Evolutionary conservation across 805 yeast species (phyloP).

Genomic region (Candida methanosorbosa): DNA sequence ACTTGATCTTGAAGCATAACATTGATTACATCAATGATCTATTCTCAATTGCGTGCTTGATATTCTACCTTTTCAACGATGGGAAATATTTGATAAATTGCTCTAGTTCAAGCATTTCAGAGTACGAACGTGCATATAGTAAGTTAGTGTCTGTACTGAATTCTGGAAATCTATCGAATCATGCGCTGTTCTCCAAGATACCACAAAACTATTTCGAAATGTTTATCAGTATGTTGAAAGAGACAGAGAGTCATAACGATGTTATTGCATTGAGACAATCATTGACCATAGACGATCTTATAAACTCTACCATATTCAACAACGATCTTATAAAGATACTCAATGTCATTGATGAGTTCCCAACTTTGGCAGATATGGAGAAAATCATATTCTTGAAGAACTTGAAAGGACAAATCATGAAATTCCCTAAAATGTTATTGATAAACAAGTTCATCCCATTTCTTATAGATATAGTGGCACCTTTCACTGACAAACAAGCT

Average conservation of each 20-base stretch:
- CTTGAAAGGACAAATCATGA: conserved; percentile 40
- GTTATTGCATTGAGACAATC: conserved; percentile 16
- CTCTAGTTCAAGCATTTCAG: conserved; percentile 29
- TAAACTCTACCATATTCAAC: conserved; percentile 69
- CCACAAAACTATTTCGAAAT: conserved; percentile 47
- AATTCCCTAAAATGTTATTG: conserved; percentile 50
- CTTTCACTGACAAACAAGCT: conserved; percentile 23
- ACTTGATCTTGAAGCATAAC: conserved; percentile 56
- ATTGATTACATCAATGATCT: conserved; percentile 67
- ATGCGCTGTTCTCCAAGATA: conserved; percentile 44
- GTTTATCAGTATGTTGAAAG: conserved; percentile 43
- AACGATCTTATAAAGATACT: conserved; percentile 76
- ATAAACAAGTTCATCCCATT: conserved; percentile 71
- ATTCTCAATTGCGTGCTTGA: conserved; percentile 75
- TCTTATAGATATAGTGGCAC: conserved; percentile 42
- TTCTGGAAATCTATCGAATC: conserved; percentile 34
- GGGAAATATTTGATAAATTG: conserved; percentile 35
- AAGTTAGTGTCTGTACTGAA: conserved; percentile 21
- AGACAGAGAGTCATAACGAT: conserved; percentile 28
- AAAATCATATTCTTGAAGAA: conserved; percentile 62
- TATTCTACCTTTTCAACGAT: conserved; percentile 57
- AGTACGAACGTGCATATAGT: conserved; percentile 48
- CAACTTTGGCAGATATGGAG: conserved; percentile 63
- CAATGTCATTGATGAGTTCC: conserved; percentile 73
- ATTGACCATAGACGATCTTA: conserved; percentile 52